A percentile compares a stretch with the other conserved stretches of the same genome.
These are phyloP conservation scores for Elongisporangium prolatum DNA, from an alignment of 352 stramenopile species.

Conservation along the genomic window DNA sequence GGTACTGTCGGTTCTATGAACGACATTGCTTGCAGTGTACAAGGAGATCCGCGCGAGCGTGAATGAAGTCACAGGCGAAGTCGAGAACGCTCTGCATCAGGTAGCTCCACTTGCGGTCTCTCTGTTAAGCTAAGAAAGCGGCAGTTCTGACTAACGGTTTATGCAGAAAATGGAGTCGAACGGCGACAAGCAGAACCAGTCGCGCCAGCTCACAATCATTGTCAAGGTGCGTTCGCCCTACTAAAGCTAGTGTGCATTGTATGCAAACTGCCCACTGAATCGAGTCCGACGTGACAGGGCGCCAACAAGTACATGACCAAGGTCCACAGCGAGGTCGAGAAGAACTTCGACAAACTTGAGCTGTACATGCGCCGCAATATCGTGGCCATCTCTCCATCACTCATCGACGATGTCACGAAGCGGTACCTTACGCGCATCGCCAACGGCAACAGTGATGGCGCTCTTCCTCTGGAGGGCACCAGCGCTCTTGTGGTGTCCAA, in stretches of 20 bases:
- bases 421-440: constrained; percentile 23
- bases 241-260: background rate
- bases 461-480: background rate
- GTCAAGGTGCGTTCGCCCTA: constrained; percentile 35
- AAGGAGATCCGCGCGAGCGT: constrained; percentile 39
- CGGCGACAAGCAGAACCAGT: constrained; percentile 57
- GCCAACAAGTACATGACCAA: constrained; percentile 57
- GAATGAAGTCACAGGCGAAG: constrained; percentile 46
- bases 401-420: constrained; percentile 40
- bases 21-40: constrained; percentile 24
- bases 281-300: constrained; percentile 18
- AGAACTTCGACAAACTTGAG: constrained; percentile 85
- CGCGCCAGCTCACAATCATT: constrained; percentile 51
- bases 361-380: constrained; percentile 77
- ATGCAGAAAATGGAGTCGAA: constrained; percentile 34
- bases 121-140: too few species aligned
- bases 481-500: constrained; percentile 22
- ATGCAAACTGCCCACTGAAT: background rate
- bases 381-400: constrained; percentile 38
- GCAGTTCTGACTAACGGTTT: too few species aligned
- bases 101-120: constrained; percentile 10
- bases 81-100: constrained; percentile 69
- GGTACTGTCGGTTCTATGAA: background rate
- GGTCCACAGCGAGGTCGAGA: constrained; percentile 58
- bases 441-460: constrained; percentile 3